These are phyloP conservation scores for Boletus mariae DNA, from an alignment of 1,284 basidiomycete species.

Conservation along the genomic window DNA sequence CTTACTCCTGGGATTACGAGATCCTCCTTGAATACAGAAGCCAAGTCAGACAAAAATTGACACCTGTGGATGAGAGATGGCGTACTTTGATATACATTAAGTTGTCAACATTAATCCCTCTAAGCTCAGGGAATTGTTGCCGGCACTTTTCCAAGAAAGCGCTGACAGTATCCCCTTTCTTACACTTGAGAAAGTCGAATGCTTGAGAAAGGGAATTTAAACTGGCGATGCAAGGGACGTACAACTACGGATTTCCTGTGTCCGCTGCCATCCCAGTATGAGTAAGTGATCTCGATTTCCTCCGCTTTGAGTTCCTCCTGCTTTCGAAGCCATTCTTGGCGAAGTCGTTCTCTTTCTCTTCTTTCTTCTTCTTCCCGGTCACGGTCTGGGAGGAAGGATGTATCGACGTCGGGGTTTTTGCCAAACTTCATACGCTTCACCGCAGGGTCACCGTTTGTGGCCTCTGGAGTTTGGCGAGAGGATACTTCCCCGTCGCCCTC, in stretches of 20 bases:
- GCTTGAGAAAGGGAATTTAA: constrained; percentile 1
- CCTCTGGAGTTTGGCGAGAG: constrained; percentile 37
- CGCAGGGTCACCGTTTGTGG: constrained; percentile 40
- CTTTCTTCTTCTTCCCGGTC: constrained; percentile 93
- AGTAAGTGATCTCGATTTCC: constrained; percentile 90
- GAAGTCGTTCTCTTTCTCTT: constrained; percentile 80
- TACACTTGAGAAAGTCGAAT: constrained; percentile 58
- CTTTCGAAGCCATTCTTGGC: constrained; percentile 86
- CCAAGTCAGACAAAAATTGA: constrained; percentile 4
- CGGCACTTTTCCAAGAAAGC: constrained; percentile 91
- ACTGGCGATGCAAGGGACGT: constrained; percentile 33
- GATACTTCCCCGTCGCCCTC: constrained; percentile 42
- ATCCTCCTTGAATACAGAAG: constrained; percentile 67
- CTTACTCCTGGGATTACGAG: constrained; percentile 90
- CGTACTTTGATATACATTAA: constrained; percentile 96
- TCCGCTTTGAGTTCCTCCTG: constrained; percentile 89
- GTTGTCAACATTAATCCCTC: constrained; percentile 89
- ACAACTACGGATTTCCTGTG: constrained; percentile 92
- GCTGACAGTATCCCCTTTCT: constrained; percentile 94
- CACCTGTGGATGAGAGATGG: not conserved
- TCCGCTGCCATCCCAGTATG: constrained; percentile 98
- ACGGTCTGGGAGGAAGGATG: constrained; percentile 96
- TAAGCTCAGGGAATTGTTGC: constrained; percentile 87
- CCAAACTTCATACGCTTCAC: constrained; percentile 76
- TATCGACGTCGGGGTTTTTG: constrained; percentile 97